A percentile compares a stretch with the other conserved stretches of the same genome.
Conservation (phyloP, 352 stramenopile genomes). For the Globisporangium cederbergense region DNA sequence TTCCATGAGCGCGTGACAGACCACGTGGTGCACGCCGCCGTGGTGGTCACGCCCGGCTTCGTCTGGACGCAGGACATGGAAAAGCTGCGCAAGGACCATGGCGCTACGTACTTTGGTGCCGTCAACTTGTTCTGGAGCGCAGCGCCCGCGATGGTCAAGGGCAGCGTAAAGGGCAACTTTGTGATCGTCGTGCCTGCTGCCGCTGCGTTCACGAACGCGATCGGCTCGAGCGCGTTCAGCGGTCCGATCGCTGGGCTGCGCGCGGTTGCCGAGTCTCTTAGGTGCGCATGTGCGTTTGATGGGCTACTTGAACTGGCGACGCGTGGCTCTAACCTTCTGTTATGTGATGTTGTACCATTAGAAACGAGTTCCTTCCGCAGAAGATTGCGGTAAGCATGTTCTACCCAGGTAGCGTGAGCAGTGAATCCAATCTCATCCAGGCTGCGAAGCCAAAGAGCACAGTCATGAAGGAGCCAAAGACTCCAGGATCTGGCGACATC, state of each 20-base stretch:
- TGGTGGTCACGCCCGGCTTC: constrained; percentile 28
- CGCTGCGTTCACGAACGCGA: constrained; percentile 47
- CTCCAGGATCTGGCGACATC: constrained; percentile 3
- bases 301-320: no score
- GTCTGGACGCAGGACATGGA: constrained; percentile 54
- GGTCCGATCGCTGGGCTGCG: constrained; percentile 89
- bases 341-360: neutral
- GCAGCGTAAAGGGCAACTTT: constrained; percentile 34
- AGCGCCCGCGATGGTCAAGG: constrained; percentile 56
- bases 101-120: constrained; percentile 59
- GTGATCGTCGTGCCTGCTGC: constrained; percentile 56
- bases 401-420: constrained; percentile 9
- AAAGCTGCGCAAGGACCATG: constrained; percentile 40
- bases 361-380: constrained; percentile 11
- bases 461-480: neutral
- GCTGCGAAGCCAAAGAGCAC: neutral
- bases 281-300: neutral
- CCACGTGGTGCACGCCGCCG: constrained; percentile 53
- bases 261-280: constrained; percentile 89
- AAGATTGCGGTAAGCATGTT: constrained; percentile 16
- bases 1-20: constrained; percentile 59
- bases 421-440: neutral
- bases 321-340: neutral
- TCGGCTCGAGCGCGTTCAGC: constrained; percentile 88
- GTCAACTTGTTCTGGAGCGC: constrained; percentile 57